Conservation (phyloP, 805 yeast species). For the Candida insectorum region DNA sequence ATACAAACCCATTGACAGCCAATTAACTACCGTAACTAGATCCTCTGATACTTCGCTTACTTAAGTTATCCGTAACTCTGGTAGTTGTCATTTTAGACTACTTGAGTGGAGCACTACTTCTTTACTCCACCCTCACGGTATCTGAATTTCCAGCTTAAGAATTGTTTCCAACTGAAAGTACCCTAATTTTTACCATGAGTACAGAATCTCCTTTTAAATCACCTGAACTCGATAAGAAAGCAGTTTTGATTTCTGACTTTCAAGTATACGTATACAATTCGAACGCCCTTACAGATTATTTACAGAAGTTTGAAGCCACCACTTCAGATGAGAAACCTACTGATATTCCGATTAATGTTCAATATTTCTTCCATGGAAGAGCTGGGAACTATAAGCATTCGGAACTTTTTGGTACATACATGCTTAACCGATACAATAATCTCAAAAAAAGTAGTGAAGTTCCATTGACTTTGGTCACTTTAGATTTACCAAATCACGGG, state of each 20-base stretch:
- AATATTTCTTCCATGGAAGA: slow-evolving; percentile 48
- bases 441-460: slow-evolving; percentile 13
- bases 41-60: too few species aligned
- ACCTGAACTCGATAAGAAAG: too few species aligned
- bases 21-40: too few species aligned
- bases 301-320: slow-evolving; percentile 15
- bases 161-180: too few species aligned
- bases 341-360: slow-evolving; percentile 34
- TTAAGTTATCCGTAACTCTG: too few species aligned
- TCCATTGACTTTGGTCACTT: slow-evolving; percentile 46
- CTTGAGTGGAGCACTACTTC: too few species aligned
- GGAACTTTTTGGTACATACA: slow-evolving; percentile 37
- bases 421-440: slow-evolving; percentile 24
- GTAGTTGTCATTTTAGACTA: too few species aligned
- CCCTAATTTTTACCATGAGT: too few species aligned
- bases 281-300: slow-evolving; percentile 23
- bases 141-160: too few species aligned
- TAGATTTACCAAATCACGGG: slow-evolving; percentile 59
- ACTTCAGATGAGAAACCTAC: slow-evolving; percentile 8
- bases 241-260: slow-evolving; percentile 43
- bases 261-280: slow-evolving; percentile 42
- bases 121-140: too few species aligned
- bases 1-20: too few species aligned
- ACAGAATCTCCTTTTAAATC: too few species aligned
- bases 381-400: slow-evolving; percentile 34